phyloP scores from a whole-genome alignment of 2,329 filamentous ascomycete species.

The Zarea fungicola region DNA sequence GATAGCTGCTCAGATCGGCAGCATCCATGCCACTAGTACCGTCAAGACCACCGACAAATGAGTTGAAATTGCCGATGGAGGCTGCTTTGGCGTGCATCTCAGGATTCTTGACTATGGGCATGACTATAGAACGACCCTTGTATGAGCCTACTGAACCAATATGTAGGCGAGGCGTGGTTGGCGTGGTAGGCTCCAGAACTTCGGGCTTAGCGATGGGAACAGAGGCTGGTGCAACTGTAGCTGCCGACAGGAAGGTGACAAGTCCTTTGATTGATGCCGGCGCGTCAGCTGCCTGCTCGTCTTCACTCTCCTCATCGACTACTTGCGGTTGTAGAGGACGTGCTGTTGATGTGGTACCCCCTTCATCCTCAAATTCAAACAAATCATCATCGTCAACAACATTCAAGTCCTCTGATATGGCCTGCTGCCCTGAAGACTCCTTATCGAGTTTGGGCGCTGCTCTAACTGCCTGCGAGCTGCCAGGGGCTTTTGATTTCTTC shows the following conservation, averaged over 20 bases:
- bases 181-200: conserved; percentile 25
- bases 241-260: conserved; percentile 18
- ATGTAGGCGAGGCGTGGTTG: conserved; percentile 29
- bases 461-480: conserved; percentile 22
- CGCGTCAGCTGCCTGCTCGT: conserved; percentile 22
- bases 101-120: conserved; percentile 46
- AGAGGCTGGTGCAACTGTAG: conserved; percentile 41
- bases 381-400: conserved; percentile 34
- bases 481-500: conserved; percentile 27
- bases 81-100: conserved; percentile 44
- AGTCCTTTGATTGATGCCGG: conserved; percentile 2
- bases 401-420: conserved; percentile 4
- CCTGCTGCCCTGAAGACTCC: conserved; percentile 18
- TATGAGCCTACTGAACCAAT: conserved; percentile 48
- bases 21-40: conserved; percentile 46
- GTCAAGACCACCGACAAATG: conserved; percentile 49
- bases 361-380: conserved; percentile 41
- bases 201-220: conserved; percentile 33
- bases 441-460: conserved; percentile 16
- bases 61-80: conserved; percentile 42
- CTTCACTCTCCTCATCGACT: conserved; percentile 27
- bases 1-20: conserved; percentile 38
- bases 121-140: conserved; percentile 47
- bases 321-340: conserved; percentile 11
- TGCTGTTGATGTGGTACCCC: conserved; percentile 26